phyloP scores from a whole-genome alignment of 257 asterid species.

The Solanum sejunctum region DNA sequence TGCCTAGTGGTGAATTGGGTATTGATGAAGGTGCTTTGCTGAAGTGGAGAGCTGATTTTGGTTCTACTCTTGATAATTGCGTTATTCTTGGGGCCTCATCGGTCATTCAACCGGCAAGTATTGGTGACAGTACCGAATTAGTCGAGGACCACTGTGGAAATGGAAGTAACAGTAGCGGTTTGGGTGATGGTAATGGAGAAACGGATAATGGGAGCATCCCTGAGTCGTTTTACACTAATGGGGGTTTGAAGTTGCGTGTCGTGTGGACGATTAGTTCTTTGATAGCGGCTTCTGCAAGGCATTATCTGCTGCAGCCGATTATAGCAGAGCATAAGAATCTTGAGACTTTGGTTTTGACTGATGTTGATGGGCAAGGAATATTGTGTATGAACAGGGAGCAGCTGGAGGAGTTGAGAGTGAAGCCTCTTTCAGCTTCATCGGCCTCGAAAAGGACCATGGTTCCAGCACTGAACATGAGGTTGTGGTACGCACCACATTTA shows the following conservation, averaged over 20 bases:
- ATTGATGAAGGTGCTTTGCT: slow-evolving; percentile 64
- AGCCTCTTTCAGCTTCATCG: slow-evolving; percentile 75
- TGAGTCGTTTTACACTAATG: slow-evolving; percentile 73
- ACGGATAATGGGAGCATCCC: slow-evolving; percentile 66
- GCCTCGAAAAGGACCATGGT: slow-evolving; percentile 84
- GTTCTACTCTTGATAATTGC: slow-evolving; percentile 74
- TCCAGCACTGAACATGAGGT: slow-evolving; percentile 72
- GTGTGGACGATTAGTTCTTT: slow-evolving; percentile 91
- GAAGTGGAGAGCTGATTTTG: slow-evolving; percentile 77
- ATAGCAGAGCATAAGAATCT: slow-evolving; percentile 68
- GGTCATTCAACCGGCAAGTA: slow-evolving; percentile 18
- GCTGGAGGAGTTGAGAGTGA: slow-evolving; percentile 81
- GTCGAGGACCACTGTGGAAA: not conserved
- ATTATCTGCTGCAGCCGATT: slow-evolving; percentile 70
- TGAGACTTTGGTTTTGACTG: slow-evolving; percentile 57
- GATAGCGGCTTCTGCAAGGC: slow-evolving; percentile 88
- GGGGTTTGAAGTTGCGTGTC: slow-evolving; percentile 74
- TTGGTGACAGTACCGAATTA: not conserved
- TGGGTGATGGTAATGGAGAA: slow-evolving; percentile 7
- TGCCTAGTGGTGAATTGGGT: slow-evolving; percentile 79
- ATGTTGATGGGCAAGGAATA: slow-evolving; percentile 80
- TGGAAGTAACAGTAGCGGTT: not conserved
- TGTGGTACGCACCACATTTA: slow-evolving; percentile 74
- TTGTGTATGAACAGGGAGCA: slow-evolving; percentile 75
- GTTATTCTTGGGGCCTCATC: slow-evolving; percentile 79